phyloP scores from a whole-genome alignment of 441 rosid species.

The Gossypium davidsonii region DNA sequence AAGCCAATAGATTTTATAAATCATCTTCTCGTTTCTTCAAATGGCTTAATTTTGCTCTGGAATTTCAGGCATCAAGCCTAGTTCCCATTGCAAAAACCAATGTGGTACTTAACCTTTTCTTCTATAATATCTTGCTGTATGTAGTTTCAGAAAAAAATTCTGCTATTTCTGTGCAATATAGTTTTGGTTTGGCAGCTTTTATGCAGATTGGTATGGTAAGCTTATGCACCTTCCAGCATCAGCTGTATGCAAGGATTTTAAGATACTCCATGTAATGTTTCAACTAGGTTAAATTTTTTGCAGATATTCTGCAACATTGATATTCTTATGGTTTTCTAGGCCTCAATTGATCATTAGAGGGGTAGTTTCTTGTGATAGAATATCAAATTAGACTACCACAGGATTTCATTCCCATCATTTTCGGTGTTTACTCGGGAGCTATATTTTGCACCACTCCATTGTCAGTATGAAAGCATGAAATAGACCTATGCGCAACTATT shows the following conservation, averaged over 20 bases:
- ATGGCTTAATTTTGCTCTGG: not conserved
- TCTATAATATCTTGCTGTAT: not conserved
- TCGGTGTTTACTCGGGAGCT: not conserved
- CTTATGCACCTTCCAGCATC: not conserved
- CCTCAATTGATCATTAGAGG: slow-evolving; percentile 2
- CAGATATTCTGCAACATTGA: not conserved
- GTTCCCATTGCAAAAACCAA: slow-evolving; percentile 11
- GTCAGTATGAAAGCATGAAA: not conserved
- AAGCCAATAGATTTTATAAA: slow-evolving; percentile 18
- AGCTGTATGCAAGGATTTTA: not conserved
- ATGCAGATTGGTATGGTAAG: not conserved
- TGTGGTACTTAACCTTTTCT: not conserved
- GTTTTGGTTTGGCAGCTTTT: slow-evolving; percentile 4
- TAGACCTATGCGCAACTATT: not conserved
- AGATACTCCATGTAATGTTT: not conserved
- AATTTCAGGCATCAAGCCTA: slow-evolving; percentile 2
- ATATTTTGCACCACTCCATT: not conserved
- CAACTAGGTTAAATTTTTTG: not conserved
- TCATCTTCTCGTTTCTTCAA: slow-evolving; percentile 5
- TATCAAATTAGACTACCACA: not conserved
- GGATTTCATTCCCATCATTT: not conserved
- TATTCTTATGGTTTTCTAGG: not conserved
- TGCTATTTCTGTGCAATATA: not conserved
- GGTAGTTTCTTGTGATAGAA: not conserved
- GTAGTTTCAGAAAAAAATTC: not conserved